phyloP scores from a whole-genome alignment of 2,329 filamentous ascomycete genomes.

The Fusarium tanahbumbuense region DNA sequence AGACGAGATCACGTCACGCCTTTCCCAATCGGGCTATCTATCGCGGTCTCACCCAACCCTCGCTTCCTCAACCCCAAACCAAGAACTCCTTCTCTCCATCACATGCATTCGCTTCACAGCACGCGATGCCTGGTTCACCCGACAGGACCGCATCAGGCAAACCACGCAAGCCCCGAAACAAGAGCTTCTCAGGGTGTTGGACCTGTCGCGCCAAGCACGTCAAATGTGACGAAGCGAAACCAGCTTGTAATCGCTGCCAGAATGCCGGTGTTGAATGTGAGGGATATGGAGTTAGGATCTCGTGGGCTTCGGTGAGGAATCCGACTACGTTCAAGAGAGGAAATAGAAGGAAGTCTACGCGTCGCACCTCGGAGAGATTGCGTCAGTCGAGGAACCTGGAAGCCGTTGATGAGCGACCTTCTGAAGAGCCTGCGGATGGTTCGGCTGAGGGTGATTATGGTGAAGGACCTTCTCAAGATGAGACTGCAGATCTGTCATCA shows the following conservation, averaged over 20 bases:
- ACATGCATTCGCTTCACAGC: not conserved
- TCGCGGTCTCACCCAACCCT: conserved; percentile 6
- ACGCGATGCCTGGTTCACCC: conserved; percentile 25
- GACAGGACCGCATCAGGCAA: conserved; percentile 21
- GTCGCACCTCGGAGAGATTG: conserved; percentile 6
- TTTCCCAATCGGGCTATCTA: not conserved
- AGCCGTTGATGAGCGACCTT: not conserved
- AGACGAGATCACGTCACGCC: not conserved
- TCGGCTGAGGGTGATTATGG: not conserved
- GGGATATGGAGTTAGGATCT: conserved; percentile 41
- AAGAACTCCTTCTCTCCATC: not conserved
- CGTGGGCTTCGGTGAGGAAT: conserved; percentile 43
- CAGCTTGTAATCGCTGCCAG: conserved; percentile 37
- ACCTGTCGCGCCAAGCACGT: conserved; percentile 45
- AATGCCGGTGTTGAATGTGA: conserved; percentile 37
- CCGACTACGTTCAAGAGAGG: conserved; percentile 35
- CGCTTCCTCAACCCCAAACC: conserved; percentile 1
- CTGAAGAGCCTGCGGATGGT: not conserved
- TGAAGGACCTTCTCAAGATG: not conserved
- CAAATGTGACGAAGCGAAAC: conserved; percentile 41
- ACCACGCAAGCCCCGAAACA: conserved; percentile 41
- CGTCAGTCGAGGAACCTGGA: conserved; percentile 1
- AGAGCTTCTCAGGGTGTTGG: conserved; percentile 46
- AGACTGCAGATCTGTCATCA: not conserved
- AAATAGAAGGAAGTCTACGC: conserved; percentile 16